Evolutionary conservation across 2,329 filamentous ascomycete species (phyloP), one percentile per base, ranked within the genome.

Genomic region (Claviceps quebecensis): DNA sequence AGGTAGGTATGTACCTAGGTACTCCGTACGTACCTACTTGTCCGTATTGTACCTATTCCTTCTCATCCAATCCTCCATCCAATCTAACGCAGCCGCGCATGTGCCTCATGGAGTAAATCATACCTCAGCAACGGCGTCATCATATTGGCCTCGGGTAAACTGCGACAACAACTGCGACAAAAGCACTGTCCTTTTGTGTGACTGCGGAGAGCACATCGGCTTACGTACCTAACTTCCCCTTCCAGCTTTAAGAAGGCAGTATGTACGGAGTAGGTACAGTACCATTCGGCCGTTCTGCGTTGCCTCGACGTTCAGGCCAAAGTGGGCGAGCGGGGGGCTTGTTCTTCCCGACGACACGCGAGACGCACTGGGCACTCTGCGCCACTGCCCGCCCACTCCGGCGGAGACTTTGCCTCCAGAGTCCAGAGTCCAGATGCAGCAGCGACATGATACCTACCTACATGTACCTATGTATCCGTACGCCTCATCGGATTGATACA

Each of bases 361-460:
- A 34, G 29, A 36, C 19, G 48, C 49, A 50, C 49, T 38, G 43
- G 39, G 49, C 43, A 34, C 48, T 26, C 26, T 39, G 49, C 36
- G 43, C 16, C 36, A 34, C 29, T 34, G 29, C 36, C 11, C 39
- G 29, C 36, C n/a, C 39, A 14, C 17, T 22, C 17, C 19, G 1
- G 4, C 13, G 13, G 41, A 16, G 38, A 39, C 16, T 39, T 17
- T 39, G 38, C 14, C 5, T n/a, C 19, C 19, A 19, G 19, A 19
- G 6, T 26, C 29, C 29, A 34, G 29, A 34, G 9, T 34, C 29
- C 29, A 34, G 29, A 34, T 11, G 29, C 29, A 34, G 29, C 29
- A 34, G 29, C 29, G 29, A 34, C 29, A 34, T 34, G 29, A 34
- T 34, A 29, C 29, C 26, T 29, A 29, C 26, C 26, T 29, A 29